Percentiles rank a stretch among this genome's conserved stretches.
Conservation (phyloP, 257 asterid species). For the Osmanthus fragrans region DNA sequence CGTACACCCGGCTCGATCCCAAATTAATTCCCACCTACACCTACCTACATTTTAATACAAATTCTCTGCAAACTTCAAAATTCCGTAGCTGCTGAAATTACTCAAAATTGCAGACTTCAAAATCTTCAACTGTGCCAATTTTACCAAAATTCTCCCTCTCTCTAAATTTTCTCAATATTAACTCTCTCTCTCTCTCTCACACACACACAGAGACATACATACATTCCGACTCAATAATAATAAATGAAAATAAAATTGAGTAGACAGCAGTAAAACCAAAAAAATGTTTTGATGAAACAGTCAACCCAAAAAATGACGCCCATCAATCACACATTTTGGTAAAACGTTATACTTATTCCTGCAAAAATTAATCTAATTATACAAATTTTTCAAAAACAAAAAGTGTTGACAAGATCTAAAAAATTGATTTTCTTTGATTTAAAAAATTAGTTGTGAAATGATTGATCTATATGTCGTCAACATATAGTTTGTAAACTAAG, state of each 20-base stretch:
- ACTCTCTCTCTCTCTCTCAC: neutral
- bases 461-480: too few relatives aligned
- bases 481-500: too few relatives aligned
- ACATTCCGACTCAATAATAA: too few relatives aligned
- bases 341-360: neutral
- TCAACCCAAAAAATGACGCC: constrained; percentile 13
- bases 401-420: too few relatives aligned
- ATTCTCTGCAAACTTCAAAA: neutral
- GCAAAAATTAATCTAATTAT: neutral
- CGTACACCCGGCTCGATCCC: too few relatives aligned
- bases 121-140: neutral
- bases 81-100: constrained; percentile 4
- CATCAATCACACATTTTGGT: constrained; percentile 18
- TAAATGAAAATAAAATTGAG: neutral
- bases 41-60: neutral
- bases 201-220: neutral
- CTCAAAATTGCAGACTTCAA: neutral
- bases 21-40: too few relatives aligned
- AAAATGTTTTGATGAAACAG: constrained; percentile 17
- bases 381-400: too few relatives aligned
- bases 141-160: neutral
- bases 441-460: too few relatives aligned
- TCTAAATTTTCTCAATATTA: neutral
- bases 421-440: too few relatives aligned
- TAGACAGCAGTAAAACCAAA: neutral